Percentiles rank a stretch among this genome's conserved stretches.
phyloP scores from a whole-genome alignment of 2,329 filamentous ascomycete genomes.

The Cercospora sesami region DNA sequence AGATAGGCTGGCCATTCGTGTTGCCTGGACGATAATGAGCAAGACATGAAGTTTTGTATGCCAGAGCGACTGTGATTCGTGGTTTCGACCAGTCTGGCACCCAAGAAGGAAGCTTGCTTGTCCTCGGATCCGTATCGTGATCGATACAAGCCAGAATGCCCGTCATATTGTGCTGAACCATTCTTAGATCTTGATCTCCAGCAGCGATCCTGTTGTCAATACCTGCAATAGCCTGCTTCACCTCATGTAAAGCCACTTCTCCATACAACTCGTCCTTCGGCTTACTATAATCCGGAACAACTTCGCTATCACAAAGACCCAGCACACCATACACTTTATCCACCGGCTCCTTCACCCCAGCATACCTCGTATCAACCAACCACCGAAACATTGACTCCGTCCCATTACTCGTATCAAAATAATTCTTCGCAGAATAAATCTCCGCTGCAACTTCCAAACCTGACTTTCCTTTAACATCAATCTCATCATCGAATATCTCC shows the following conservation, averaged over 20 bases:
- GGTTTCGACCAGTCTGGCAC: conserved; percentile 1
- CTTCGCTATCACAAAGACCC: not conserved
- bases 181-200: not conserved
- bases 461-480: not conserved
- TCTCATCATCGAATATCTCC: not conserved
- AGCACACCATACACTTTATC: not conserved
- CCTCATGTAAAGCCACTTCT: not conserved
- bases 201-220: not conserved
- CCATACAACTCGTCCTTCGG: not conserved
- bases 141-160: not conserved
- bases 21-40: not conserved
- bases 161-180: not conserved
- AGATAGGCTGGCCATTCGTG: not conserved
- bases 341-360: not conserved
- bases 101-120: not conserved
- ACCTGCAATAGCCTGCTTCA: not conserved
- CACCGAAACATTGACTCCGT: not conserved
- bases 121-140: not conserved
- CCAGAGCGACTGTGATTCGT: not conserved
- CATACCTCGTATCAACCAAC: not conserved
- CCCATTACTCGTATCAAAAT: not conserved
- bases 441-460: not conserved
- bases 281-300: not conserved
- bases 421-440: not conserved
- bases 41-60: not conserved